Conservation (phyloP, 768 basidiomycete genomes). For the Lentinula sp. region DNA sequence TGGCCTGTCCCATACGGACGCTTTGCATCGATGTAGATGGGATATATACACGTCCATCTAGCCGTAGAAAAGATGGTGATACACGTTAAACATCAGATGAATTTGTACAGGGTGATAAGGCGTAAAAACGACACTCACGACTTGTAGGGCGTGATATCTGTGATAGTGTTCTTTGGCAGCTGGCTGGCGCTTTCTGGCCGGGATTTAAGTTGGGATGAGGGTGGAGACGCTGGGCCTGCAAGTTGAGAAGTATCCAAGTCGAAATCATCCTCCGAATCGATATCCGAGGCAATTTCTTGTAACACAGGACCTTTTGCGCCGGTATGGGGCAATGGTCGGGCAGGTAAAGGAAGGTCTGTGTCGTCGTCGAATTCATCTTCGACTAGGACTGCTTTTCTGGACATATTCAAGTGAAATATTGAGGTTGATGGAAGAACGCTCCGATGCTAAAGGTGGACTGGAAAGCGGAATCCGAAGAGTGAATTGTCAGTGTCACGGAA, state of each 20-base stretch:
- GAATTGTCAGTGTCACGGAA: neutral
- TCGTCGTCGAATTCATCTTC: slow-evolving; percentile 92
- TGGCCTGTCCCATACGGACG: slow-evolving; percentile 79
- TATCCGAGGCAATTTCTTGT: slow-evolving; percentile 63
- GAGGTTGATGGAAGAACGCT: neutral
- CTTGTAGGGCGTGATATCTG: slow-evolving; percentile 81
- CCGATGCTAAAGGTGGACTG: neutral
- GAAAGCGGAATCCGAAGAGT: neutral
- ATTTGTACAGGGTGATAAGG: neutral
- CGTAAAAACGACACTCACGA: slow-evolving; percentile 40
- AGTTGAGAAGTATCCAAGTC: slow-evolving; percentile 31
- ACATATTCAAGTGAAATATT: slow-evolving; percentile 36
- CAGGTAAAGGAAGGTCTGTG: slow-evolving; percentile 81
- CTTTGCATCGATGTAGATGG: slow-evolving; percentile 95
- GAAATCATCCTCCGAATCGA: slow-evolving; percentile 31
- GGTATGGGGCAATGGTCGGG: slow-evolving; percentile 55
- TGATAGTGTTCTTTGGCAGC: slow-evolving; percentile 33
- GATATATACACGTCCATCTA: slow-evolving; percentile 96
- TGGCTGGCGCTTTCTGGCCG: slow-evolving; percentile 12
- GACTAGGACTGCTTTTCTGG: slow-evolving; percentile 60
- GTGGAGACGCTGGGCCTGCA: slow-evolving; percentile 55
- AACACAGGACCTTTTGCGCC: slow-evolving; percentile 72
- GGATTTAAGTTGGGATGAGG: slow-evolving; percentile 20
- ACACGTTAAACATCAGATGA: neutral
- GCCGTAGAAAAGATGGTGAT: neutral